Conservation (phyloP, 331 rosid genomes). For the Arachis monticola region DNA sequence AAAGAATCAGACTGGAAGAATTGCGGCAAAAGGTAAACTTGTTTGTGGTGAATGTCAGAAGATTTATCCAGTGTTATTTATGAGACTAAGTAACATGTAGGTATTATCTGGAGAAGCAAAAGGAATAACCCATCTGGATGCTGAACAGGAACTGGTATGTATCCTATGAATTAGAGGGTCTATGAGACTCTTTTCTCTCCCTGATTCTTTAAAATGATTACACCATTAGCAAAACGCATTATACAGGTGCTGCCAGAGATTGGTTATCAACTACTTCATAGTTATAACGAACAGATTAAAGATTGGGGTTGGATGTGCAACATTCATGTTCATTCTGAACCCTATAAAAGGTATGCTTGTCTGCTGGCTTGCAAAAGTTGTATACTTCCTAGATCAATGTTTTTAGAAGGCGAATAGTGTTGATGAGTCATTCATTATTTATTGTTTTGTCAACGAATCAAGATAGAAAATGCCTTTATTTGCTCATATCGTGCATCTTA, state of each 20-base stretch:
- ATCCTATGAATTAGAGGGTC: conserved; percentile 39
- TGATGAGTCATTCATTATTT: conserved; percentile 9
- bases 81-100: conserved; percentile 46
- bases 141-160: conserved; percentile 82
- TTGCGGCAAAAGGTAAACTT: conserved; percentile 77
- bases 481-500: conserved; percentile 22
- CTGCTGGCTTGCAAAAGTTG: conserved; percentile 24
- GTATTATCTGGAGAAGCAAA: conserved; percentile 86
- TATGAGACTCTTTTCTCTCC: conserved; percentile 17
- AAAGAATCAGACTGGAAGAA: conserved; percentile 91
- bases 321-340: conserved; percentile 62
- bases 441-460: conserved; percentile 28
- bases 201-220: conserved; percentile 35
- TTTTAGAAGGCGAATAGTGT: conserved; percentile 17
- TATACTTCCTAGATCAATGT: conserved; percentile 24
- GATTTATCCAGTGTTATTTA: conserved; percentile 37
- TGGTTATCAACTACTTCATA: conserved; percentile 81
- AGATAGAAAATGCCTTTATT: conserved; percentile 20
- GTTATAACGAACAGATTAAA: conserved; percentile 65
- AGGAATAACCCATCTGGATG: conserved; percentile 64
- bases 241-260: conserved; percentile 83
- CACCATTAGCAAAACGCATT: conserved; percentile 28
- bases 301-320: conserved; percentile 98
- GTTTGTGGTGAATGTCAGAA: conserved; percentile 35
- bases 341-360: conserved; percentile 66